Evolutionary conservation across 768 basidiomycete genomes (phyloP).

Genomic region (Clathrus columnatus): DNA sequence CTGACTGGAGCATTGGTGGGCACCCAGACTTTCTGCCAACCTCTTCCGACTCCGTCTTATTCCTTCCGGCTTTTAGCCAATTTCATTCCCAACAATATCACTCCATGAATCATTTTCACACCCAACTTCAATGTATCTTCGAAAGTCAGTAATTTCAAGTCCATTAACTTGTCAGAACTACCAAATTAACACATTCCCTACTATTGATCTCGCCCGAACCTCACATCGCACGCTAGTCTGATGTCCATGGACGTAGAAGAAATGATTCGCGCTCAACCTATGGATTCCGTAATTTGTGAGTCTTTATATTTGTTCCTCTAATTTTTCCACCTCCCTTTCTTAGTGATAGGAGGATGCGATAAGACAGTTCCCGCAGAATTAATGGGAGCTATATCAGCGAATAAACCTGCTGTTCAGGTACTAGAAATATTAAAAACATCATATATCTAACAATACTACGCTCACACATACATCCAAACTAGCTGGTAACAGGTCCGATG

Average conservation of each 20-base stretch:
- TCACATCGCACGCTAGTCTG: slow-evolving; percentile 5
- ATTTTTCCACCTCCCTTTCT: background rate
- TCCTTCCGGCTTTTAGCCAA: slow-evolving; percentile 6
- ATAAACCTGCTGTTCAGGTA: slow-evolving; percentile 17
- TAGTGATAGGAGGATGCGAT: slow-evolving; percentile 14
- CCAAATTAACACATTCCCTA: background rate
- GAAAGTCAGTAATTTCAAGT: slow-evolving; percentile 16
- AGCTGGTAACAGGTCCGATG: slow-evolving; percentile 20
- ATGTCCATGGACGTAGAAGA: slow-evolving; percentile 22
- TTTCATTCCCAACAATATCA: slow-evolving; percentile 20
- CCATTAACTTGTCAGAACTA: background rate
- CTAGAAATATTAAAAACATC: background rate
- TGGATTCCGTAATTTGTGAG: slow-evolving; percentile 20
- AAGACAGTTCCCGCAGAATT: slow-evolving; percentile 23
- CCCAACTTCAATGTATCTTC: slow-evolving; percentile 20
- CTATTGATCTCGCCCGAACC: background rate
- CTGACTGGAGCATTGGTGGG: slow-evolving; percentile 15
- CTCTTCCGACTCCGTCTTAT: background rate
- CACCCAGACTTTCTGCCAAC: background rate
- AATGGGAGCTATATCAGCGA: slow-evolving; percentile 20
- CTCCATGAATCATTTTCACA: slow-evolving; percentile 19
- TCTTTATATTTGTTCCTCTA: background rate
- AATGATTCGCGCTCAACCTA: slow-evolving; percentile 20
- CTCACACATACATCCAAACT: background rate
- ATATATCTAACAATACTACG: background rate